Evolutionary conservation across 2,329 filamentous ascomycete species (phyloP), one percentile per base, ranked within the genome.

Genomic region (Colletotrichum orbiculare): DNA sequence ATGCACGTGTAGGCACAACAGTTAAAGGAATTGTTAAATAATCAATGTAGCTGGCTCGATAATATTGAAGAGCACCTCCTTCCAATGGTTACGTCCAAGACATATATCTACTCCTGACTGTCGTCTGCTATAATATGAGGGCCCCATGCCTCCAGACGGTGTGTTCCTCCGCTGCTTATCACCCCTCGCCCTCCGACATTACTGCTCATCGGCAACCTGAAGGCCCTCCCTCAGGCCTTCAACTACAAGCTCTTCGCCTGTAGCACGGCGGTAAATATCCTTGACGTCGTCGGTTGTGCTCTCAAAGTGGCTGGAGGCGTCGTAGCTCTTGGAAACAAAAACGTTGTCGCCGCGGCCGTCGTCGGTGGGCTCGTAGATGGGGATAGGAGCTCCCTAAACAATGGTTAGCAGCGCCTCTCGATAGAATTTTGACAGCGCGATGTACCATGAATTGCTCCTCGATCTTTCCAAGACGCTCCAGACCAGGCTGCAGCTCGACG

Each of bases 311-410:
- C 92, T 97, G 69, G 92, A 96, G 57, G 96, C 93, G 75, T 99
- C 96, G 81, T 99, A 99, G 83, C 93, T 97, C 89, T 96, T 97
- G 74, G 94, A 97, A 77, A 99, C 94, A 83, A 94, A 99, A 78
- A 99, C 91, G 80, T 94, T 94, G 83, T 97, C 94, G 72, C 89
- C 91, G 71, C 83, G 85, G 69, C 96, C 96, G 74, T 90, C 87
- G 74, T 93, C 91, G 53, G 95, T 78, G 25, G 96, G 96, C 81
- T 97, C 94, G 79, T 97, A 98, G 67, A 99, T 86, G 57, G 96
- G 94, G 70, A 97, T 97, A 15, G 96, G 93, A 37, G 93, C 82
- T 34, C 93, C 87, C 86, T 89, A 53, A 13, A 50, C 60, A 53
- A 54, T 6, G 4, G 43, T 66, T 33, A 67, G 56, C 53, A 11